Base-by-base conservation (phyloP, 176 grass and related monocot genomes). In the Ampelocalamus luodianensis region DNA sequence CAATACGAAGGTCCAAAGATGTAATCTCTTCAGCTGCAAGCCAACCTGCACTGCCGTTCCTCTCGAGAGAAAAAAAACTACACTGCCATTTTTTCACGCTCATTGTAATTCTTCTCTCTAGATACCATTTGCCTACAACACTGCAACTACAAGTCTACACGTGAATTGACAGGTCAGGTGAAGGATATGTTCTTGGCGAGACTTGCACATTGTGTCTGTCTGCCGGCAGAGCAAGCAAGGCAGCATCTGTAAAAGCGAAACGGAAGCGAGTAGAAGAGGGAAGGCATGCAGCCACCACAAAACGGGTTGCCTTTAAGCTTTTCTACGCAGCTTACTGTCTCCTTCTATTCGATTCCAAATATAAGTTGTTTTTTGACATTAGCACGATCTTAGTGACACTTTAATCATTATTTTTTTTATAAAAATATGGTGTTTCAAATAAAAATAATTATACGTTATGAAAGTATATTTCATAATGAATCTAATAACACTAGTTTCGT, bases 271-370 rank as follows among this genome's bases (percentile, higher is more conserved):
- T 20, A 16, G 32, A 76, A 23, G 32, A 29, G 44, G 6, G 65
- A 13, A 42, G 36, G n/a, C 26, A 77, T 23, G 8, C 77, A 32
- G 42, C 44, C 77, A n/a, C 17, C 27, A 5, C 29, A 82, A 82
- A 75, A 70, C 64, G 72, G 29, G 65, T 63, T 4, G 17, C 18
- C 54, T 90, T 83, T 77, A 12, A 37, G 32, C 46, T 55, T 63
- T 39, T 78, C 45, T 10, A 34, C 29, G 29, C 29, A 29, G 29
- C 29, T 29, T 29, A 29, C 29, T 29, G 29, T n/a, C 29, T 29
- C 1, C 29, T 29, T 29, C 29, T n/a, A n/a, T n/a, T n/a, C 29
- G 29, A 29, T 29, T 29, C 29, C 29, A 29, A 29, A 29, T 29
- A 29, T 29, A 1, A 29, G 29, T 29, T 1, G 1, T 29, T 29